Percentiles rank a stretch among this genome's conserved stretches.
Conservation (phyloP, 2,329 filamentous ascomycete species). For the Nakataea oryzae region DNA sequence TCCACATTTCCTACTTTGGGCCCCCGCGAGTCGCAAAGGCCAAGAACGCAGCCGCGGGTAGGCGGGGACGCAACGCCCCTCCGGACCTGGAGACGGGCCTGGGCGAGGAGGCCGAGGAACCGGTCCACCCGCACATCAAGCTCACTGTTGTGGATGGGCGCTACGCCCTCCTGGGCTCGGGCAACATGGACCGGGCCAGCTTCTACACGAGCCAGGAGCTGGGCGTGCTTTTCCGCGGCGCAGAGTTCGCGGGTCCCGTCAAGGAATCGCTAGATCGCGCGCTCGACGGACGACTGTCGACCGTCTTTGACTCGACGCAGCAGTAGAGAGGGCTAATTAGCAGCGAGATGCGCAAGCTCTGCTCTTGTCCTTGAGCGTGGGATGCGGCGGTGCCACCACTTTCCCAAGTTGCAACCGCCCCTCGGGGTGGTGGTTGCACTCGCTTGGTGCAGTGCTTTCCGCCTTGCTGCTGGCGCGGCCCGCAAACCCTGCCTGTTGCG, state of each 20-base stretch:
- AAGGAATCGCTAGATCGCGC: conserved; percentile 18
- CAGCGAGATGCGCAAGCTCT: not conserved
- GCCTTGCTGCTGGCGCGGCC: not conserved
- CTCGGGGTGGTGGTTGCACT: not conserved
- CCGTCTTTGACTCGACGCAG: conserved; percentile 17
- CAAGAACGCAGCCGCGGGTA: conserved; percentile 7
- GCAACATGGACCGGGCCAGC: conserved; percentile 76
- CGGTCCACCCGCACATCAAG: conserved; percentile 69
- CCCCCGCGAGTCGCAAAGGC: conserved; percentile 9
- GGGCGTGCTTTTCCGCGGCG: conserved; percentile 47
- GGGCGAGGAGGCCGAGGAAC: conserved; percentile 35
- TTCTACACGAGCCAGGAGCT: conserved; percentile 84
- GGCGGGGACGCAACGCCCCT: conserved; percentile 3
- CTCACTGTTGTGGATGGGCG: conserved; percentile 61
- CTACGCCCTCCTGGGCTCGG: conserved; percentile 62
- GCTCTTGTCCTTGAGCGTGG: not conserved
- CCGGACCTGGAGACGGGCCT: conserved; percentile 8
- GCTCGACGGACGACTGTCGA: conserved; percentile 20
- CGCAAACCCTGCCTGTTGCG: not conserved
- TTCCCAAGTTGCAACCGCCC: not conserved
- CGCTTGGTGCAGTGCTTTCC: not conserved
- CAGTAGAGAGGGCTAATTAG: not conserved
- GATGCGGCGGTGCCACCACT: not conserved
- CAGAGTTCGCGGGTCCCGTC: conserved; percentile 19
- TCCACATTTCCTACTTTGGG: conserved; percentile 51